phyloP scores from a whole-genome alignment of 169 alveolate species.

The Perkinsus marinus region DNA sequence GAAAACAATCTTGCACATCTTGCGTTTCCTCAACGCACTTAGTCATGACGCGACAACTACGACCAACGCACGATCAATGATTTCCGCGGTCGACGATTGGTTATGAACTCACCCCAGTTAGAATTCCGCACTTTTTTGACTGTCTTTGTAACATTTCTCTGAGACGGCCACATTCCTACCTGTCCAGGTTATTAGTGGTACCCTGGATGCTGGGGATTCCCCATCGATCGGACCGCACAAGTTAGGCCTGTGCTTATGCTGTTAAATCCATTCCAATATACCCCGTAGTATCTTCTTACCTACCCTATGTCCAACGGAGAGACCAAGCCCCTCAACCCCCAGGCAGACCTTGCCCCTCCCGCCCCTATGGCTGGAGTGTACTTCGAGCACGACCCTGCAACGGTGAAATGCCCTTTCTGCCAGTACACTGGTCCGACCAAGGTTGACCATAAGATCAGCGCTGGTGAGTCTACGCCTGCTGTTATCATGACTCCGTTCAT shows the following conservation, averaged over 20 bases:
- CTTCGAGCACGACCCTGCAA: background rate
- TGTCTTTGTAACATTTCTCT: no score
- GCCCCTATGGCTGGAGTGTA: background rate
- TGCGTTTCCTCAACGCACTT: background rate
- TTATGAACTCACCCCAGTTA: no score
- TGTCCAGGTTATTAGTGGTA: no score
- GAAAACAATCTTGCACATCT: background rate
- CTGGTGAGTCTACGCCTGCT: background rate
- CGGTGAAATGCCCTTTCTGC: background rate
- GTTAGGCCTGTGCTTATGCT: no score
- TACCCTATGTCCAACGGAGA: background rate
- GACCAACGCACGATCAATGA: background rate
- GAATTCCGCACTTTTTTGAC: no score
- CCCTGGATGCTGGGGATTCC: no score
- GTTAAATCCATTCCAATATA: no score
- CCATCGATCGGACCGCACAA: no score
- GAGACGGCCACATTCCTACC: no score
- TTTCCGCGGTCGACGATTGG: background rate
- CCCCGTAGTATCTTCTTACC: no score
- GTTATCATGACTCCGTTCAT: background rate
- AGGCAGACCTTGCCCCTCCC: background rate
- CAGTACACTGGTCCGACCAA: background rate
- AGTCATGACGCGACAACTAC: no score
- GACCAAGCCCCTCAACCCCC: background rate
- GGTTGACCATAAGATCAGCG: background rate